Evolutionary conservation across 148 eudicot genomes (phyloP), one percentile per base, ranked within the genome.

Genomic region (Vaccinium corymbosum): DNA sequence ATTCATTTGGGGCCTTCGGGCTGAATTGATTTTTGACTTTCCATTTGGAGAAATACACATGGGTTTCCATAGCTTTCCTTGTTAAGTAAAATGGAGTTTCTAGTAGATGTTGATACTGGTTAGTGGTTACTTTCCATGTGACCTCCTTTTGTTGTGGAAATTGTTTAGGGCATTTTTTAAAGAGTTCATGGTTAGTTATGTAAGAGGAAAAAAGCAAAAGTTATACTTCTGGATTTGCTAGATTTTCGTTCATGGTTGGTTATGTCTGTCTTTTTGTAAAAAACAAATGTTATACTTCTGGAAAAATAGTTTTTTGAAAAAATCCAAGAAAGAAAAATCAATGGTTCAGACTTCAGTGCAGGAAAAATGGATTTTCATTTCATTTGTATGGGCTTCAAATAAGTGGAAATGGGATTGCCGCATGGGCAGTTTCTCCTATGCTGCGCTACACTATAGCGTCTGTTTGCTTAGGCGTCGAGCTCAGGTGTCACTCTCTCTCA

Each of bases 361-460:
- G 27, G 27, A 27, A 27, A 27, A 27, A 27, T 27, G 27, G 27
- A 27, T 27, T 27, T 27, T 27, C 27, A 27, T 27, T 27, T 27
- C 27, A 27, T 27, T 27, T 35, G 38, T 35, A 35, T 35, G 38
- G 38, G 38, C 52, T 50, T 50, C 53, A 50, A 50, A 50, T 50
- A 50, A 50, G 9, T 50, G 53, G 53, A 50, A 50, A 50, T 56
- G 49, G 14, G 81, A 78, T 53, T 55, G 81, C 81, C 81, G 32
- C 70, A 70, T 57, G n/a, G 56, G 48, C 81, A 3, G 12, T 5
- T 29, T 27, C 38, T 70, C 16, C 16, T 32, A 1, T 29, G 20
- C 27, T 20, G 29, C 61, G 71, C 32, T 1, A 22, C 32, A 27
- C 6, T 3, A 15, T 1, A 35, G 0, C n/a, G 38, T 1, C 38